phyloP scores from a whole-genome alignment of 495 filamentous ascomycete genomes.

The Apiosordaria backusii region DNA sequence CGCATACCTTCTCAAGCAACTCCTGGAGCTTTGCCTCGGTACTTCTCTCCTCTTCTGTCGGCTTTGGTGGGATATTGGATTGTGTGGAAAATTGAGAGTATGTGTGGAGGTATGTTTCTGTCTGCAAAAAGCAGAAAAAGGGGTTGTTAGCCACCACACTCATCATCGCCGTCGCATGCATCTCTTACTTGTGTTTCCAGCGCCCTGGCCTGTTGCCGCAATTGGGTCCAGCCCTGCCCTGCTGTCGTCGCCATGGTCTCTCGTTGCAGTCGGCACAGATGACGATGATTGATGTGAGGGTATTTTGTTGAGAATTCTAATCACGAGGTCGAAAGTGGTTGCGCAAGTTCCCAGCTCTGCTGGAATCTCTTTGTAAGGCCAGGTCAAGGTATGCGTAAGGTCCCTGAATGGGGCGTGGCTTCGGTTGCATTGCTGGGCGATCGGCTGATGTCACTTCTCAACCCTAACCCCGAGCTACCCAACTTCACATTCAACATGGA shows the following conservation, averaged over 20 bases:
- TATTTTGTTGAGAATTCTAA: not conserved
- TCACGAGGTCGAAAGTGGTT: not conserved
- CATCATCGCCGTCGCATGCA: not conserved
- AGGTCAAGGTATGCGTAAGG: not conserved
- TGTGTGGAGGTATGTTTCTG: conserved; percentile 87
- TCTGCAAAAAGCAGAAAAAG: conserved; percentile 48
- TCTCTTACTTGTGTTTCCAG: conserved; percentile 81
- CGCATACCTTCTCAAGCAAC: conserved; percentile 67
- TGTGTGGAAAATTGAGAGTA: conserved; percentile 92
- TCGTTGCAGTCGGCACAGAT: not conserved
- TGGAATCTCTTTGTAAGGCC: not conserved
- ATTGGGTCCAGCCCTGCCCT: conserved; percentile 83
- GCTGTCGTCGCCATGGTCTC: conserved; percentile 62
- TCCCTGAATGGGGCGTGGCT: not conserved
- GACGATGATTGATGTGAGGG: not conserved
- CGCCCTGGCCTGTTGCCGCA: conserved; percentile 86
- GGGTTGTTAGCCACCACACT: not conserved
- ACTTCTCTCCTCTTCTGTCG: conserved; percentile 77
- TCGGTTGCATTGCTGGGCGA: not conserved
- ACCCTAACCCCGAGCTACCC: conserved; percentile 3
- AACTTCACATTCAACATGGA: not conserved
- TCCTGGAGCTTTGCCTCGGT: conserved; percentile 81
- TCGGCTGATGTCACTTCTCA: not conserved
- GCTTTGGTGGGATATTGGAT: conserved; percentile 72
- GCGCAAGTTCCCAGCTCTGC: not conserved